Percentiles rank a stretch among this genome's conserved stretches.
Conservation (phyloP, 2,329 filamentous ascomycete genomes). For the Aureobasidium sp. region DNA sequence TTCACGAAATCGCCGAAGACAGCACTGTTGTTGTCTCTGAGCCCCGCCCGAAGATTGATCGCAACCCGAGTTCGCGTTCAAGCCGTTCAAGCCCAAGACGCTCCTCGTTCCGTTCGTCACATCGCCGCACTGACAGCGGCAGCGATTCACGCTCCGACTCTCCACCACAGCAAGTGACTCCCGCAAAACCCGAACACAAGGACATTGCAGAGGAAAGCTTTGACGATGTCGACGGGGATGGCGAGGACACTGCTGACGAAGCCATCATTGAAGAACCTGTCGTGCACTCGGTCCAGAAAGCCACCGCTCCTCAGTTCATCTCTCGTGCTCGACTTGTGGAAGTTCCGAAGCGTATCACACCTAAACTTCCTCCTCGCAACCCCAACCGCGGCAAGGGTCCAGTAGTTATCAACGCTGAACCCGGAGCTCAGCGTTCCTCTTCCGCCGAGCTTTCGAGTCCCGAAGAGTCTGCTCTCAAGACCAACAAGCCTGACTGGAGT, state of each 20-base stretch:
- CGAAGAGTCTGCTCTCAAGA: background rate
- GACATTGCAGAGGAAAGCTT: slow-evolving; percentile 30
- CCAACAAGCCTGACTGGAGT: slow-evolving; percentile 6
- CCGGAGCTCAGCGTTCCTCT: background rate
- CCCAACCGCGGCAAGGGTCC: slow-evolving; percentile 43
- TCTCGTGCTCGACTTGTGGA: slow-evolving; percentile 73
- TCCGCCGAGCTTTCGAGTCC: background rate
- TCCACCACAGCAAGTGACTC: background rate
- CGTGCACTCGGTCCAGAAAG: slow-evolving; percentile 58
- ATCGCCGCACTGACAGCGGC: background rate
- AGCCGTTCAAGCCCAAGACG: background rate
- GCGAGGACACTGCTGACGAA: slow-evolving; percentile 42
- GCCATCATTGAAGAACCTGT: slow-evolving; percentile 54
- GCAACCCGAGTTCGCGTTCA: slow-evolving; percentile 2
- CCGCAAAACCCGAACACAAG: slow-evolving; percentile 7
- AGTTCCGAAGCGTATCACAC: slow-evolving; percentile 71
- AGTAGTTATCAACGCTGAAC: slow-evolving; percentile 26
- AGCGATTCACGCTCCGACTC: slow-evolving; percentile 4
- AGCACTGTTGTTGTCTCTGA: background rate
- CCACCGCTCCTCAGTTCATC: slow-evolving; percentile 27
- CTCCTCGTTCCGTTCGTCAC: slow-evolving; percentile 4
- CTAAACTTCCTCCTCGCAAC: slow-evolving; percentile 68
- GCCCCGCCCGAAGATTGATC: background rate
- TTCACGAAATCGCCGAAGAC: slow-evolving; percentile 30
- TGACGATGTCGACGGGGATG: slow-evolving; percentile 34